Percentiles rank a stretch among this genome's conserved stretches.
Evolutionary conservation across 1,284 basidiomycete species (phyloP).

Genomic region (Blastosporella zonata): DNA sequence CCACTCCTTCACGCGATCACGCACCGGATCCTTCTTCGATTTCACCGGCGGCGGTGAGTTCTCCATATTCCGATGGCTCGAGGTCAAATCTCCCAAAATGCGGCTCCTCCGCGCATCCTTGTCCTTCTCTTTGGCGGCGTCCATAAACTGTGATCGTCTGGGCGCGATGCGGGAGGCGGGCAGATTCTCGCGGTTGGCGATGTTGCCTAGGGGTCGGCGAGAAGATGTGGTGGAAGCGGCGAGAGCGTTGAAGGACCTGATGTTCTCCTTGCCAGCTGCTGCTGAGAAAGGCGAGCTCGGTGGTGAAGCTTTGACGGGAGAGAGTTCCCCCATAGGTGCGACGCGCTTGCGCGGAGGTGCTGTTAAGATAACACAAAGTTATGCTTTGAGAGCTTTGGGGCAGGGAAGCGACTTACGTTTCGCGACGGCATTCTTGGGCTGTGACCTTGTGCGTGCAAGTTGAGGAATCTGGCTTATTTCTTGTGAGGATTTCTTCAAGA

Average conservation of each 20-base stretch:
- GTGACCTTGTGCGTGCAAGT: slow-evolving; percentile 39
- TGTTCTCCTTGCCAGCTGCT: slow-evolving; percentile 34
- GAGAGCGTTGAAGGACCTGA: slow-evolving; percentile 20
- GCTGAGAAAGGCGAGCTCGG: slow-evolving; percentile 32
- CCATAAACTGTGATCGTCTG: slow-evolving; percentile 7
- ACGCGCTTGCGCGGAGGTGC: slow-evolving; percentile 34
- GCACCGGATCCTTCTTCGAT: slow-evolving; percentile 40
- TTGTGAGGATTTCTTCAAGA: slow-evolving; percentile 8
- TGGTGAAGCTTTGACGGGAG: slow-evolving; percentile 47
- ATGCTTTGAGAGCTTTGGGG: too few relatives aligned
- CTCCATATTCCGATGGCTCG: slow-evolving; percentile 18
- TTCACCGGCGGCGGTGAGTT: slow-evolving; percentile 22
- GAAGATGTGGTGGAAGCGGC: slow-evolving; percentile 13
- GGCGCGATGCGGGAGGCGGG: slow-evolving; percentile 3
- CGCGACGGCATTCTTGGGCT: slow-evolving; percentile 34
- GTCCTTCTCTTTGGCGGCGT: slow-evolving; percentile 17
- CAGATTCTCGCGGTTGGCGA: slow-evolving; percentile 23
- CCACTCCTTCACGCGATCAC: slow-evolving; percentile 54
- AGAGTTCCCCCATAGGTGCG: slow-evolving; percentile 36
- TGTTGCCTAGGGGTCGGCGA: slow-evolving; percentile 28
- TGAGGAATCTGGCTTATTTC: slow-evolving; percentile 10
- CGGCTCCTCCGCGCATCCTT: slow-evolving; percentile 22
- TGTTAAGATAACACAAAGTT: too few relatives aligned
- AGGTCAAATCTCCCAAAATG: slow-evolving; percentile 25
- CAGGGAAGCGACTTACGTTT: slow-evolving; percentile 31